Base-by-base conservation (phyloP, 805 yeast species). In the Candida krabiensis region DNA sequence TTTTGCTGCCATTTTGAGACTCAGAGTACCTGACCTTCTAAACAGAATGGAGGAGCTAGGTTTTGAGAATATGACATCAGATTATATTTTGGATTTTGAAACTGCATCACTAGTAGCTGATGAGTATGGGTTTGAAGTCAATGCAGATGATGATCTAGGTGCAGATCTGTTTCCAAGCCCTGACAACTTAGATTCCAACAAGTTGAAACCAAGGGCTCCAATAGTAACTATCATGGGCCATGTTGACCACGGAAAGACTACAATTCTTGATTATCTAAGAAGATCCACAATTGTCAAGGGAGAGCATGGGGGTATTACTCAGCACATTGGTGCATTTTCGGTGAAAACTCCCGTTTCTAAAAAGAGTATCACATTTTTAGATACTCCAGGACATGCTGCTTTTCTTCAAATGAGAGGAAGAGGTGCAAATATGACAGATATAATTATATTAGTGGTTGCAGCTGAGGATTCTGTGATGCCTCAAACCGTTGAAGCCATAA, bases 401-500 rank as follows among this genome's bases (percentile, higher is more conserved):
- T 93, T 93, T 57, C 68, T 93, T 47, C 89, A 89, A 54, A 89
- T 93, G 96, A 77, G 99, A 50, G 95, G 91, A 64, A 75, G 99
- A 50, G 99, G 99, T 31, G 98, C 99, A 0, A 83, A 79, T 49
- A 78, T 90, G 29, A 93, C 99, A 0, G 99, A 93, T 67, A 83
- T 93, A 33, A 87, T 93, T 24, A 75, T 93, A 31, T 70, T 93
- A 38, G 98, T 91, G 2, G 96, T 93, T 15, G 97, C 98, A 1
- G 96, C 96, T 2, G 97, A 93, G 60, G 99, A 93, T 64, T 86
- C 96, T 0, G 95, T 93, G 16, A 93, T 85, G 95, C 98, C 98
- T 0, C 99, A 93, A 60, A 93, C 99, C 0, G 72, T 81, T 28
- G 99, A 93, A 61, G 98, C 98, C 2, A 87, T 93, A 45, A 88